Base-by-base conservation (phyloP, 2,329 filamentous ascomycete species). In the Malbranchea zuffiana region DNA sequence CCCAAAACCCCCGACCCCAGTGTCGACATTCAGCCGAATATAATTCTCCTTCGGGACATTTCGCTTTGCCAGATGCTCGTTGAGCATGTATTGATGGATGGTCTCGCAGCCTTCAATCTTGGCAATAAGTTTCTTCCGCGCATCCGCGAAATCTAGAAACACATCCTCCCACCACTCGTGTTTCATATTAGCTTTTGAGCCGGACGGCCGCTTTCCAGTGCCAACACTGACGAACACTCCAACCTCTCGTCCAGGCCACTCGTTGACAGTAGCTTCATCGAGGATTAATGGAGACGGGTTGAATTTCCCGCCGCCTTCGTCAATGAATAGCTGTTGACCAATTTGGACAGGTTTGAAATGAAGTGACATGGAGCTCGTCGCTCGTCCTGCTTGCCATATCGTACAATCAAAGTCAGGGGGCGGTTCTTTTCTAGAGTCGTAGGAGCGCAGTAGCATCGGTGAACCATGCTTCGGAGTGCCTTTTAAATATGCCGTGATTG, bases 301-400 rank as follows among this genome's bases (percentile, higher is more conserved):
- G 62, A 90, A 98, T 44, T 81, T 86, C 3, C 90, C 90, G 1
- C 74, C 71, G 1, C 90, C 90, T 55, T 96, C 88, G 49, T 98
- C 90, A 42, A 94, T 80, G 53, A 98, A 98, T 6, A 86, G 71
- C 1, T 86, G 88, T 57, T 96, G 88, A 3, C 90, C 90, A 25
- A 98, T 83, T 47, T 82, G 80, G 33, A 98, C 86, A 0, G 88
- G 86, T 57, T 98, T 98, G 65, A 98, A 98, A 1, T 90, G 90
- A 28, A 95, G 68, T 0, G 83, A 85, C 1, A 88, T 90, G 1
- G 90, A 84, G 36, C 75, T 84, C 1, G 90, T 98, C n/a, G 90
- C 90, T 42, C 90, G 77, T 7, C 90, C 90, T 3, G 90, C 90
- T 62, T 98, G 80, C 90, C 90, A 98, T 40, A 98, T 90, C 30